A percentile compares a stretch with the other conserved stretches of the same genome.
Evolutionary conservation across 345 rosid species (phyloP).

Genomic region (Salix dunnii): DNA sequence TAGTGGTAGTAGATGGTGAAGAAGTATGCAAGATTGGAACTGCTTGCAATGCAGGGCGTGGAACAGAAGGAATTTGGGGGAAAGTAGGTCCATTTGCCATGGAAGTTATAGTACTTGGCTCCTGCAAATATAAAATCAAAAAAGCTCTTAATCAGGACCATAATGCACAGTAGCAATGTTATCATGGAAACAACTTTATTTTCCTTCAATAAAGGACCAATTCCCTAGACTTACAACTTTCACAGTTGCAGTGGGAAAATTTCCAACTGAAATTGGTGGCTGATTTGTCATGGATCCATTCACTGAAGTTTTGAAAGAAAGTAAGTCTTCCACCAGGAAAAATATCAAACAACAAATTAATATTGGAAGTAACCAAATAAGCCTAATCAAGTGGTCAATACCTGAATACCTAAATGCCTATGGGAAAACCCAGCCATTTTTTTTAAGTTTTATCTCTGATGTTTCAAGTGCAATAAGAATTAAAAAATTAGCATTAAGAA

Average conservation of each 20-base stretch:
- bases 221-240: constrained; percentile 70
- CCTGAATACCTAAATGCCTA: neutral
- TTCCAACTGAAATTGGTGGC: constrained; percentile 65
- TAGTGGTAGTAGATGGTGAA: constrained; percentile 48
- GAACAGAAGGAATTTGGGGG: constrained; percentile 65
- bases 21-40: constrained; percentile 74
- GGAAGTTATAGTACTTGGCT: constrained; percentile 79
- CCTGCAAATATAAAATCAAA: constrained; percentile 43
- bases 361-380: constrained; percentile 1
- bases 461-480: neutral
- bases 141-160: constrained; percentile 10
- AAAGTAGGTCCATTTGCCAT: constrained; percentile 58
- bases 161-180: constrained; percentile 4
- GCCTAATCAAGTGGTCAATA: neutral
- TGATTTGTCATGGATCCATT: constrained; percentile 64
- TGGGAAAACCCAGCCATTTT: neutral
- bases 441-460: neutral
- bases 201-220: constrained; percentile 6
- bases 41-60: constrained; percentile 73
- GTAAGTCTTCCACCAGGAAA: constrained; percentile 11
- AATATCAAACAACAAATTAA: constrained; percentile 8
- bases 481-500: constrained; percentile 2
- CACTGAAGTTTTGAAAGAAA: constrained; percentile 38
- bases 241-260: constrained; percentile 71
- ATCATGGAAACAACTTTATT: constrained; percentile 7